phyloP scores from a whole-genome alignment of 2,329 filamentous ascomycete species.

The Apiospora kogelbergensis region DNA sequence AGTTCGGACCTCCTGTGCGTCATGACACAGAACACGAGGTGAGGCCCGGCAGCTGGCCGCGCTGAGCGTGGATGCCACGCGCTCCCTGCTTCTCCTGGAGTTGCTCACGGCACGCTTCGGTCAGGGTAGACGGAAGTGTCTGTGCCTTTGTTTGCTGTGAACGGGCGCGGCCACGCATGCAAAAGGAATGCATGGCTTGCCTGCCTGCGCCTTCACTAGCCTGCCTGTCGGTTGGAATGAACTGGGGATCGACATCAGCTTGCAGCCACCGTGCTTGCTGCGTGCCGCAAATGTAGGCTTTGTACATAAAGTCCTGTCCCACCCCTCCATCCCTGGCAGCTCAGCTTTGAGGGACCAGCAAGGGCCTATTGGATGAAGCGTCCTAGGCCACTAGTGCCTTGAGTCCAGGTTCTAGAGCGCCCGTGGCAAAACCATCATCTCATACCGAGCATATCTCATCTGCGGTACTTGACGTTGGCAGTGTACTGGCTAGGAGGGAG shows the following conservation, averaged over 20 bases:
- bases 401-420: neutral
- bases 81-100: neutral
- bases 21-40: neutral
- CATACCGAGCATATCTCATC: neutral
- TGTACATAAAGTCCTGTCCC: neutral
- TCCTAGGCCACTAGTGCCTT: neutral
- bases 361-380: neutral
- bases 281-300: neutral
- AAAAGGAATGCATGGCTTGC: neutral
- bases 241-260: neutral
- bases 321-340: neutral
- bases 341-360: neutral
- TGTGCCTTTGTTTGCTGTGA: neutral
- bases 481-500: neutral
- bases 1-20: neutral
- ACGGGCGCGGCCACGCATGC: neutral
- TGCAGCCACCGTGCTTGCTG: neutral
- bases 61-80: neutral
- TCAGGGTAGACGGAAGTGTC: neutral
- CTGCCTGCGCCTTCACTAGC: neutral
- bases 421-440: neutral
- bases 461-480: neutral
- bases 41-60: neutral
- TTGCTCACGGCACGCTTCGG: too few species aligned
- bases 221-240: too few species aligned